Evolutionary conservation across 768 basidiomycete genomes (phyloP).

Genomic region (Wakefieldia striispora): DNA sequence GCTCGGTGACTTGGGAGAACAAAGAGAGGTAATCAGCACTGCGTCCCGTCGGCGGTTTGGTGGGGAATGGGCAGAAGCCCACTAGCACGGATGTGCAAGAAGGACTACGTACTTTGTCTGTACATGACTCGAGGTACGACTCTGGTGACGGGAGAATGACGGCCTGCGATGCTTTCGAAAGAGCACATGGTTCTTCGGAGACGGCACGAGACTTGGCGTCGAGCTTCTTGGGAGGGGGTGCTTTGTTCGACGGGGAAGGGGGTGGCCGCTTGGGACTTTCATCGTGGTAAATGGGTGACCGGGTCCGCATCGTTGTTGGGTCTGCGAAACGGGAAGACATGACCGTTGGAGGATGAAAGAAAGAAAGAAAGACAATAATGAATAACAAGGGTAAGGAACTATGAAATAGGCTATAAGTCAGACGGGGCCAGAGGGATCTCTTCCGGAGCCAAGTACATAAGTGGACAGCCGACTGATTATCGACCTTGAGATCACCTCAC

Average conservation of each 20-base stretch:
- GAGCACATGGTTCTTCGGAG: conserved; percentile 25
- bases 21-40: conserved; percentile 8
- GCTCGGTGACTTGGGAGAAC: conserved; percentile 6
- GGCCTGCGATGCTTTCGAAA: conserved; percentile 7
- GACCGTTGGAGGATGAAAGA: conserved; percentile 3
- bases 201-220: conserved; percentile 31
- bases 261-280: conserved; percentile 29
- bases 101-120: conserved; percentile 27
- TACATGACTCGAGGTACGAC: conserved; percentile 17
- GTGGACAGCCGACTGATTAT: conserved; percentile 32
- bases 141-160: conserved; percentile 11
- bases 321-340: conserved; percentile 32
- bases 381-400: conserved; percentile 11
- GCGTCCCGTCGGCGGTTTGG: not conserved
- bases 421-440: conserved; percentile 20
- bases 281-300: conserved; percentile 30
- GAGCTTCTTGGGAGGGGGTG: conserved; percentile 29
- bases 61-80: not conserved
- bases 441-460: conserved; percentile 29
- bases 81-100: not conserved
- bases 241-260: conserved; percentile 34
- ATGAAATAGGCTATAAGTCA: conserved; percentile 30
- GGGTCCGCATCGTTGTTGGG: conserved; percentile 26
- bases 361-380: not conserved
- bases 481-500: conserved; percentile 27